Conservation (phyloP, 2,329 filamentous ascomycete genomes). For the Xylariales sp. region DNA sequence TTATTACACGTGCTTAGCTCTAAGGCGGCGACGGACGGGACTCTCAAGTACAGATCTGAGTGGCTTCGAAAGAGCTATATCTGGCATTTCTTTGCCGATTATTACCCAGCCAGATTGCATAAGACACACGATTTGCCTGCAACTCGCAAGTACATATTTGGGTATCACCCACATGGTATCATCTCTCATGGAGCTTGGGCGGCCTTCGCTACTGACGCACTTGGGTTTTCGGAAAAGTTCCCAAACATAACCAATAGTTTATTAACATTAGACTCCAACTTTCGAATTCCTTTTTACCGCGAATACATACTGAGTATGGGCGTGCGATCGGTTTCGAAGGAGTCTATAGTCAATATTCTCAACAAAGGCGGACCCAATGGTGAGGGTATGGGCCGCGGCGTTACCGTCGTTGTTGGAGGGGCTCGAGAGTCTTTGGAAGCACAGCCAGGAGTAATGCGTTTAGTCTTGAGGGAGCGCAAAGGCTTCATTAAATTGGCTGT, state of each 20-base stretch:
- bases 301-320: conserved; percentile 94
- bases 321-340: conserved; percentile 86
- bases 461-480: conserved; percentile 86
- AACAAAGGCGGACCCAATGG: conserved; percentile 80
- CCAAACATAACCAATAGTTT: conserved; percentile 95
- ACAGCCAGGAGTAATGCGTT: conserved; percentile 77
- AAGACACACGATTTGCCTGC: conserved; percentile 83
- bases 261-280: conserved; percentile 94
- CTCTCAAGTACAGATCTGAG: conserved; percentile 78
- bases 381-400: conserved; percentile 92
- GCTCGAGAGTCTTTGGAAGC: conserved; percentile 93
- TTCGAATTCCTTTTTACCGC: conserved; percentile 90
- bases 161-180: conserved; percentile 97
- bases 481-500: conserved; percentile 96
- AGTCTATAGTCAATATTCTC: conserved; percentile 90
- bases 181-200: conserved; percentile 96
- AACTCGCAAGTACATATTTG: conserved; percentile 93
- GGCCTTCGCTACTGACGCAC: conserved; percentile 88
- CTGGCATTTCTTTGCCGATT: conserved; percentile 91
- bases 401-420: conserved; percentile 94
- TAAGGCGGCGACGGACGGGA: conserved; percentile 79
- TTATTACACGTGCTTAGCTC: conserved; percentile 86
- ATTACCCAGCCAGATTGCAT: conserved; percentile 90
- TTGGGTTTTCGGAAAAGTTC: conserved; percentile 88
- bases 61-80: conserved; percentile 77